Base-by-base conservation (phyloP, 2,329 filamentous ascomycete genomes). In the Apiospora sp. region DNA sequence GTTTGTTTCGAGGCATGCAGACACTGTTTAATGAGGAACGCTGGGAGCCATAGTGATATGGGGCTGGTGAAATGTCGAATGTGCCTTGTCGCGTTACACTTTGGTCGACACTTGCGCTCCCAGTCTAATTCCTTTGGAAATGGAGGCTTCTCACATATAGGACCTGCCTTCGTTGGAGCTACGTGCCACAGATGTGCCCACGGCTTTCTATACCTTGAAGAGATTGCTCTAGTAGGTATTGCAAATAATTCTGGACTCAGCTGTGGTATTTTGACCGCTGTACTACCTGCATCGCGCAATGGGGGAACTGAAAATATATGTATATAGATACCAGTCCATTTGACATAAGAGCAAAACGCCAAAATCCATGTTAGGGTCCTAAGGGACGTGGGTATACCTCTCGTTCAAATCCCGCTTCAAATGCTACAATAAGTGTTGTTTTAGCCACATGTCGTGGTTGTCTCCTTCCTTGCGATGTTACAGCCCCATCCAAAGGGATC, bases 381-480 rank as follows among this genome's bases (percentile, higher is more conserved):
- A n/a, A 64, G 34, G 58, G 58, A 64, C 58, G 10, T 64, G 58
- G 58, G 58, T 64, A 64, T 64, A 64, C 58, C 58, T 64, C 58
- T 64, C 19, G 58, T 64, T 64, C 34, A 64, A 64, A 64, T 41
- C 58, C 58, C 58, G 58, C 58, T 64, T 64, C 58, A 64, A 64
- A 64, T 64, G 58, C 58, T 64, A 64, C 34, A 64, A 41, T 64
- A 24, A 64, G 30, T 64, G 34, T 41, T 19, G 58, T 8, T 8
- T 34, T 70, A 67, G 10, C 71, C 73, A 69, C 72, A 71, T 68
- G 61, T 68, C 34, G 13, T 43, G 68, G 54, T 24, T 51, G 58
- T 34, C 61, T 41, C 72, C 27, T 58, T 41, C 72, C 27, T 58
- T 19, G 58, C 58, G 14, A 37, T 41, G 41, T 64, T 64, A 64